phyloP scores from a whole-genome alignment of 208 protist genomes.

The Acanthamoeba sp. region DNA sequence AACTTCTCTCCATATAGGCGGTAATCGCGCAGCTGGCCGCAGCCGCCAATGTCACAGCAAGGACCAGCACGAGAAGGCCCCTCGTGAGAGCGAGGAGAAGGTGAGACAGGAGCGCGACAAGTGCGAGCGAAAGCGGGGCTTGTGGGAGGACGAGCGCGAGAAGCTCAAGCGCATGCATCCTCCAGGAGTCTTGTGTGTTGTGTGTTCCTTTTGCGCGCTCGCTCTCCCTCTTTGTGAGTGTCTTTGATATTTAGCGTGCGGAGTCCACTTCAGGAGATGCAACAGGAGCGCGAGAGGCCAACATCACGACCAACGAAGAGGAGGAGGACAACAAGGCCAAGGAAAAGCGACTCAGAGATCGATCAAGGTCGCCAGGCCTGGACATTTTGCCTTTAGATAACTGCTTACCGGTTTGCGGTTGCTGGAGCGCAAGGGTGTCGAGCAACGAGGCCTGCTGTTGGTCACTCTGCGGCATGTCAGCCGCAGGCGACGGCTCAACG shows the following conservation, averaged over 20 bases:
- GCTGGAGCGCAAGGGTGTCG: conserved; percentile 34
- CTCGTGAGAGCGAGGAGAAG: too few relatives aligned
- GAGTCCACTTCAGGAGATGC: not conserved
- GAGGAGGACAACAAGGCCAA: conserved; percentile 45
- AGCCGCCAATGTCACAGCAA: too few relatives aligned
- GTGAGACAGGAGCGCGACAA: too few relatives aligned
- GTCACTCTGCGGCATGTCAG: conserved; percentile 52
- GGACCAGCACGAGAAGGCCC: too few relatives aligned
- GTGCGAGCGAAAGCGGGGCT: too few relatives aligned
- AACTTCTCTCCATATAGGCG: too few relatives aligned
- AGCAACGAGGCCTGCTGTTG: not conserved
- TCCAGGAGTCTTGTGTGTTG: too few relatives aligned
- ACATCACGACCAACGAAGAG: conserved; percentile 19
- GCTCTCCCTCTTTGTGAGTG: not conserved
- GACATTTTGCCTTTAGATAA: too few relatives aligned
- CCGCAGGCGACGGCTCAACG: conserved; percentile 17
- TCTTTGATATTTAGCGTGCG: not conserved
- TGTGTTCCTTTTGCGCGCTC: not conserved
- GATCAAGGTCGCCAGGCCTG: not conserved
- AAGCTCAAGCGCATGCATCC: too few relatives aligned
- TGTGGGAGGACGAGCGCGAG: too few relatives aligned
- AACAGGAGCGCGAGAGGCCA: conserved; percentile 21
- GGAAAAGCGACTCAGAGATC: conserved; percentile 25
- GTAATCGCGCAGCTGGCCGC: too few relatives aligned
- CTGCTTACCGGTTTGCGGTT: not conserved